phyloP scores from a whole-genome alignment of 73 alveolate genomes.

The Breviolum minutum region DNA sequence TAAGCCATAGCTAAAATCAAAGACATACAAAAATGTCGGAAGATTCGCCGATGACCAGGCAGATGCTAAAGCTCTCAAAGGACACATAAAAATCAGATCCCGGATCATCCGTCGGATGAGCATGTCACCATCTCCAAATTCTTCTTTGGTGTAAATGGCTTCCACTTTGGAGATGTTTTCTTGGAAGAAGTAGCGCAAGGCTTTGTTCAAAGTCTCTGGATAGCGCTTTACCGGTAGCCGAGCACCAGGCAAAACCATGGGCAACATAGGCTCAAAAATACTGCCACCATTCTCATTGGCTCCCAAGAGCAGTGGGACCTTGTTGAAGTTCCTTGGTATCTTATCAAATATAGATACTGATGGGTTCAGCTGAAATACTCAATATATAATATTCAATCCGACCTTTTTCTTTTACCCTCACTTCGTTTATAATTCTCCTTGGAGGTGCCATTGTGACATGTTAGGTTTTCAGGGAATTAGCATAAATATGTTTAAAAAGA shows the following conservation, averaged over 20 bases:
- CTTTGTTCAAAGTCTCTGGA: slow-evolving; percentile 30
- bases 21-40: slow-evolving; percentile 47
- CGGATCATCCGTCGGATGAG: slow-evolving; percentile 65
- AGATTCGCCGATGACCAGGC: slow-evolving; percentile 44
- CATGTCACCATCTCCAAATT: slow-evolving; percentile 14
- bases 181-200: slow-evolving; percentile 53
- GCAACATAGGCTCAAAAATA: slow-evolving; percentile 72
- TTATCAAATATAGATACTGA: neutral
- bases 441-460: too few species aligned
- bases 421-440: too few species aligned
- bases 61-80: slow-evolving; percentile 35
- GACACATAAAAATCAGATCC: slow-evolving; percentile 79
- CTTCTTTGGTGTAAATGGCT: neutral
- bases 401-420: too few species aligned
- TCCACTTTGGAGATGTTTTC: neutral
- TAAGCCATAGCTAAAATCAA: slow-evolving; percentile 69
- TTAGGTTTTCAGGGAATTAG: too few species aligned
- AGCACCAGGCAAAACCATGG: slow-evolving; percentile 55
- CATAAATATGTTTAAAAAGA: too few species aligned
- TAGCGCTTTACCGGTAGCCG: slow-evolving; percentile 56
- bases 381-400: too few species aligned
- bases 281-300: slow-evolving; percentile 83
- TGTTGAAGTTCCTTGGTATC: neutral
- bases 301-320: slow-evolving; percentile 68
- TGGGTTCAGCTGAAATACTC: too few species aligned